phyloP scores from a whole-genome alignment of 2,329 filamentous ascomycete genomes.

The Mycosphaerella sp. region DNA sequence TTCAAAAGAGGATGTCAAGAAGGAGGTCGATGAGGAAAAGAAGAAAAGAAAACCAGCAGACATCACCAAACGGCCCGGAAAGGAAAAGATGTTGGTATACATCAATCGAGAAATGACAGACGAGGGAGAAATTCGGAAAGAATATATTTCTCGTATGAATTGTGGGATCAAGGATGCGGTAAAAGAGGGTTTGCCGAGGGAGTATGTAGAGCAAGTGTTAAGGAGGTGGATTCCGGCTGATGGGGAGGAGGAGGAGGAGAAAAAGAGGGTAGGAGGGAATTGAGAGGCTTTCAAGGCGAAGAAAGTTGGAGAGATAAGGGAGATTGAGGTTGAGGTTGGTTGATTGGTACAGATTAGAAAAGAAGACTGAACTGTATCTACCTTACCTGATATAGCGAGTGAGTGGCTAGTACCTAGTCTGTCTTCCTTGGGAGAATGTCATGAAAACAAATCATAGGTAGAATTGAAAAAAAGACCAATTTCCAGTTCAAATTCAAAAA shows the following conservation, averaged over 20 bases:
- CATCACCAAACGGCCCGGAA: constrained; percentile 19
- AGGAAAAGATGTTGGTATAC: constrained; percentile 50
- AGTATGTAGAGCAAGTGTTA: constrained; percentile 52
- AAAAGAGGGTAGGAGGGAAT: no score
- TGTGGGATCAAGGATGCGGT: constrained; percentile 55
- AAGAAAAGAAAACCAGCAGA: constrained; percentile 19
- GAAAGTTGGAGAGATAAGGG: no score
- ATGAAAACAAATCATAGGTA: no score
- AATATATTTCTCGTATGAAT: constrained; percentile 61
- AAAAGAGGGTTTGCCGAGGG: constrained; percentile 46
- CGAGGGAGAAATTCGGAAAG: constrained; percentile 43
- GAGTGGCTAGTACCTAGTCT: no score
- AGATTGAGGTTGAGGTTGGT: no score
- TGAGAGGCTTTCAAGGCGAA: no score
- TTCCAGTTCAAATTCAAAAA: no score
- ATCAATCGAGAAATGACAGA: constrained; percentile 45
- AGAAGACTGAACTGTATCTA: no score
- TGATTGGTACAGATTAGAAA: no score
- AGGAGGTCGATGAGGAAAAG: background rate
- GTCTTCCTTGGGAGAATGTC: no score
- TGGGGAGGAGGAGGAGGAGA: constrained; percentile 18
- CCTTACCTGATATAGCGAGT: no score
- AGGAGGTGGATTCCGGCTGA: constrained; percentile 44
- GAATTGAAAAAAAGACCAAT: no score
- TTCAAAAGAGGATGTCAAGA: background rate